Evolutionary conservation across 805 yeast genomes (phyloP).

Genomic region (Saturnispora zaruensis): DNA sequence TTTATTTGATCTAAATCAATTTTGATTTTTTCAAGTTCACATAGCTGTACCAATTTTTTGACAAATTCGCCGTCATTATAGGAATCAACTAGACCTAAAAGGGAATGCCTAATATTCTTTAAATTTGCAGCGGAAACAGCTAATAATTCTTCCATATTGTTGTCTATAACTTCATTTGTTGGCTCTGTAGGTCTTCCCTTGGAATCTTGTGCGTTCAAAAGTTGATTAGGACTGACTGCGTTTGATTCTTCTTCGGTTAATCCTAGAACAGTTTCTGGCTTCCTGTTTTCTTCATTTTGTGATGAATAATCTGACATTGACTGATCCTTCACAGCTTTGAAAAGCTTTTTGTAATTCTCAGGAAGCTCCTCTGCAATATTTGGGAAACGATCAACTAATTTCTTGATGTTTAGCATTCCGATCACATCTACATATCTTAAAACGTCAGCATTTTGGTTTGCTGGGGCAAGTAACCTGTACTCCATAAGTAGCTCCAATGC

Average conservation of each 20-base stretch:
- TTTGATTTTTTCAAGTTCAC: slow-evolving; percentile 18
- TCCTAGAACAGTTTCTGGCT: not conserved
- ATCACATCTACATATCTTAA: slow-evolving; percentile 39
- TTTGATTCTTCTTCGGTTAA: not conserved
- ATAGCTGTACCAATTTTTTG: slow-evolving; percentile 15
- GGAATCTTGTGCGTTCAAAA: not conserved
- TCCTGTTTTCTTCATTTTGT: not conserved
- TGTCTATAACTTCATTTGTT: slow-evolving; percentile 32
- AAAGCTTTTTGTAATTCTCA: slow-evolving; percentile 20
- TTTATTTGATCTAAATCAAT: slow-evolving; percentile 14
- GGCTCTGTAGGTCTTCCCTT: slow-evolving; percentile 11
- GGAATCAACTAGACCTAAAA: slow-evolving; percentile 39
- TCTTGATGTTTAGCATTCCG: slow-evolving; percentile 35
- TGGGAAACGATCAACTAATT: slow-evolving; percentile 28
- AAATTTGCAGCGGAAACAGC: slow-evolving; percentile 74
- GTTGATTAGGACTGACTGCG: not conserved
- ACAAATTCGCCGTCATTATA: slow-evolving; percentile 21
- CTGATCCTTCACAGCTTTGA: slow-evolving; percentile 13
- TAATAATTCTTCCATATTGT: slow-evolving; percentile 43
- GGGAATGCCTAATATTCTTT: slow-evolving; percentile 67
- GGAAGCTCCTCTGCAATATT: slow-evolving; percentile 20
- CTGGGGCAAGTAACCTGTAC: slow-evolving; percentile 14
- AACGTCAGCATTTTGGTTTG: slow-evolving; percentile 27
- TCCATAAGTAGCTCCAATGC: slow-evolving; percentile 14
- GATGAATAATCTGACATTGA: not conserved